Evolutionary conservation across 148 eudicot species (phyloP), one percentile per base, ranked within the genome.

Genomic region (Hydrangea macrophylla): DNA sequence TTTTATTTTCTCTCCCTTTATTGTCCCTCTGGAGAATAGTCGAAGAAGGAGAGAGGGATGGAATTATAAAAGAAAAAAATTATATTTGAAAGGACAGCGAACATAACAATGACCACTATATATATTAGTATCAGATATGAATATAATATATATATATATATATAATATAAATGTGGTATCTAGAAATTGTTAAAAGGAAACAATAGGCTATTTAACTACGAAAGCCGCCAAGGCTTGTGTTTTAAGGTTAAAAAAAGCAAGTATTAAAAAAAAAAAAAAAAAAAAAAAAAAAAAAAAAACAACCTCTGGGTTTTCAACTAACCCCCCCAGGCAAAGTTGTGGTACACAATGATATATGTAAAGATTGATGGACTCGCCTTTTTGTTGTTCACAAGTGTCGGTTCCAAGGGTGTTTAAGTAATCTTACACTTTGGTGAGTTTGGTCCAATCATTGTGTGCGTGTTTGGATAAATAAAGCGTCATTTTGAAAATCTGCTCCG

Each of bases 61-160:
- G 31, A 30, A 32, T 35, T 25, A 35, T 8, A 45, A 26, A 55
- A 28, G 53, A 70, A 73, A 15, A 62, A 37, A 50, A n/a, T n/a
- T n/a, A n/a, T n/a, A n/a, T n/a, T n/a, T 60, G 60, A 20, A 55
- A 45, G 70, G 82, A 70, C 82, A 74, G 79, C 78, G 69, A 74
- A 60, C 58, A 73, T 35, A 69, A 65, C 64, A 78, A 59, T 6
- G 57, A 32, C 48, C 50, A 63, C 27, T 59, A 32, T 50, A 60
- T 44, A 37, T 39, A 55, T n/a, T n/a, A n/a, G n/a, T 12, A 60
- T 31, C 28, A 7, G 1, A 17, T 50, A 17, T 32, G 5, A 44
- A 28, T 7, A 50, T 65, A 17, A 7, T n/a, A 48, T 28, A 62
- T 27, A 48, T 48, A 15, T 48, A 48, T 48, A n/a, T 42, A 42